Base-by-base conservation (phyloP, 139 green algal genomes). In the Picocystis salinarum region DNA sequence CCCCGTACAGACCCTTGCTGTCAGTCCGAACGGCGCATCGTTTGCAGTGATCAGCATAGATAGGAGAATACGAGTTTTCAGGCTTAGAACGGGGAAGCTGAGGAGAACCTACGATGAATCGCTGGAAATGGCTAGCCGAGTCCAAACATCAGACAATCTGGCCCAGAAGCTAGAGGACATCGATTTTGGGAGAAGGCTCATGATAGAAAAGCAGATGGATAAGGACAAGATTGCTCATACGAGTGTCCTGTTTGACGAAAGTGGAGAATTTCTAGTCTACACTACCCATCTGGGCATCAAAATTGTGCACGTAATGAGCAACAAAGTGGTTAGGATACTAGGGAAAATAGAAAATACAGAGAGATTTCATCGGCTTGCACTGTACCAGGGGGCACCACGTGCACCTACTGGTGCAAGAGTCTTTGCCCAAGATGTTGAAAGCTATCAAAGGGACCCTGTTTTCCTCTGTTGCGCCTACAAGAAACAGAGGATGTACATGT, bases 341-440 rank as follows among this genome's bases (percentile, higher is more conserved):
- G 64, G 87, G 13, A 88, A 90, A 52, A 76, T 91, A 26, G 87
- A 97, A 53, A 94, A 84, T 62, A 85, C 69, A 2, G 88, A 96
- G 64, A 73, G 85, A 17, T 99, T 95, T 46, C 45, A 93, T 25
- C 36, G 58, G 0, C 27, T 96, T 1, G 87, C 85, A 1, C 64
- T 99, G 17, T 92, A 82, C 55, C 77, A 88, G 60, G 77, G 48
- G 12, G 20, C 7, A 31, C 30, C 45, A n/a, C n/a, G n/a, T n/a
- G n/a, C n/a, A n/a, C n/a, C n/a, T n/a, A 6, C 29, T 18, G 26
- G 22, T 31, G 6, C 15, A 20, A n/a, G 28, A 13, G 15, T 29
- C 23, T 15, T 47, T 23, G 45, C 18, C 26, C 22, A 36, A 39
- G 12, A 15, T 33, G 9, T 48, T 20, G 13, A 33, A 24, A 26